Conservation (phyloP, 352 stramenopile species). For the Lagenidium sp. region DNA sequence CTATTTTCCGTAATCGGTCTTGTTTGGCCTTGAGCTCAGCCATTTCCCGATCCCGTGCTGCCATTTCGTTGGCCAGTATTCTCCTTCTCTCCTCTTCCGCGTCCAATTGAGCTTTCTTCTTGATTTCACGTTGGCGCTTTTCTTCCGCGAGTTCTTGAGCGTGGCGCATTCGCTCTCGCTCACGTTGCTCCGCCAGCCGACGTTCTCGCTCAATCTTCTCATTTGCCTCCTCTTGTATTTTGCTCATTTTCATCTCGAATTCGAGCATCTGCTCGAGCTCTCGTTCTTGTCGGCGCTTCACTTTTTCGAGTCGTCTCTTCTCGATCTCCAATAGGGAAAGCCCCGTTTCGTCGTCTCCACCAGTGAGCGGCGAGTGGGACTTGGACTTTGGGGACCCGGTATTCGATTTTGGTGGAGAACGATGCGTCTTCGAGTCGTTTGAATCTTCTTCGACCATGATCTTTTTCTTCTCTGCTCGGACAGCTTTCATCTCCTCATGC, state of each 20-base stretch:
- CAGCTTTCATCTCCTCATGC: slow-evolving; percentile 88
- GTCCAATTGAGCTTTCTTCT: slow-evolving; percentile 77
- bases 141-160: slow-evolving; percentile 65
- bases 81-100: slow-evolving; percentile 72
- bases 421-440: background rate
- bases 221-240: slow-evolving; percentile 63
- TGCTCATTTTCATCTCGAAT: slow-evolving; percentile 88
- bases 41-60: slow-evolving; percentile 55
- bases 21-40: slow-evolving; percentile 74
- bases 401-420: background rate
- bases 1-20: slow-evolving; percentile 51
- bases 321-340: slow-evolving; percentile 58
- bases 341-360: slow-evolving; percentile 16
- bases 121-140: slow-evolving; percentile 69
- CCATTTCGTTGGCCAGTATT: slow-evolving; percentile 53
- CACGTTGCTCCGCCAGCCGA: slow-evolving; percentile 52
- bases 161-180: slow-evolving; percentile 50
- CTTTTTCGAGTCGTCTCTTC: slow-evolving; percentile 58
- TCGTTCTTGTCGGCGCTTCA: slow-evolving; percentile 63
- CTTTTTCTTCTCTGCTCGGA: slow-evolving; percentile 71
- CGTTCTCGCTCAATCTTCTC: slow-evolving; percentile 63
- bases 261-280: slow-evolving; percentile 89
- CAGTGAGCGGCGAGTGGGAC: slow-evolving; percentile 5
- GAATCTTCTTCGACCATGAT: slow-evolving; percentile 41
- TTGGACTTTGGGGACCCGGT: background rate